phyloP scores from a whole-genome alignment of 164 flowering plant species.

The Piper longum region DNA sequence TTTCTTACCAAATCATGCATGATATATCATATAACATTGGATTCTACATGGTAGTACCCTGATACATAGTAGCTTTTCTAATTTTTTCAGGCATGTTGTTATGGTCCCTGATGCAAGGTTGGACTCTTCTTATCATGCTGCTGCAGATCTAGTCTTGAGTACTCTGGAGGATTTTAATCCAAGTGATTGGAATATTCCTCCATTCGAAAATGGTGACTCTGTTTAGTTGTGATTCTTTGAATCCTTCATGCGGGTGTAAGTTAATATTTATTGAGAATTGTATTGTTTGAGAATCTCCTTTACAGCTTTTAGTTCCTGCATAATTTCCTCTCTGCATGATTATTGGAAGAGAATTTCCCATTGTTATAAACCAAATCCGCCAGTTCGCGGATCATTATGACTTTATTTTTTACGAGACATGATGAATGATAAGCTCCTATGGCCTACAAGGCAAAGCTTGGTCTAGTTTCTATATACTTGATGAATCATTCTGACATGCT shows the following conservation, averaged over 20 bases:
- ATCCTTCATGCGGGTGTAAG: not conserved
- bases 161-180: constrained; percentile 70
- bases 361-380: too few species aligned
- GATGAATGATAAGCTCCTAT: too few species aligned
- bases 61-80: not conserved
- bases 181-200: constrained; percentile 69
- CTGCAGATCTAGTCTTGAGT: constrained; percentile 62
- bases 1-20: too few species aligned
- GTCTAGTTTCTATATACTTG: too few species aligned
- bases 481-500: too few species aligned
- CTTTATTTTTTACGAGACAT: too few species aligned
- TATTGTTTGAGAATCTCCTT: not conserved
- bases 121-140: constrained; percentile 44
- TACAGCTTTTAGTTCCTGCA: not conserved
- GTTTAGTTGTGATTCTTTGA: not conserved
- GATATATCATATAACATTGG: not conserved
- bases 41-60: not conserved
- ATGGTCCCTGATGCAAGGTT: constrained; percentile 95
- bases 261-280: not conserved
- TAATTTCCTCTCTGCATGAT: too few species aligned
- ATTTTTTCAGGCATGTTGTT: constrained; percentile 47
- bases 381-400: too few species aligned
- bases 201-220: constrained; percentile 27
- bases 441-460: too few species aligned
- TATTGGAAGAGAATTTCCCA: not conserved